Evolutionary conservation across 1,284 basidiomycete species (phyloP), one percentile per base, ranked within the genome.

Genomic region (Leccinum glutinopallens): DNA sequence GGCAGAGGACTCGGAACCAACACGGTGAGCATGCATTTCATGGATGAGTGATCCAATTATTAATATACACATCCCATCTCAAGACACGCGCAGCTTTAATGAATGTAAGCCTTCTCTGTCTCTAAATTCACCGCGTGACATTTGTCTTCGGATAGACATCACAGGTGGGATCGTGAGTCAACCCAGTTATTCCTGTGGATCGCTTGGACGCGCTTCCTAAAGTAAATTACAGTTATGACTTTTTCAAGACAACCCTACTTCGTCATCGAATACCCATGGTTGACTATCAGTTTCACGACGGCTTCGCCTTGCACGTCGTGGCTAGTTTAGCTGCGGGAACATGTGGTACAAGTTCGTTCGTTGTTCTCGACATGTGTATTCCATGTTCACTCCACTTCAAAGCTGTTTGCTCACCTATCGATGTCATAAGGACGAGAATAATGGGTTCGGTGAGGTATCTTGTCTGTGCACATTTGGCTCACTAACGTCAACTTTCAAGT

Each of bases 321-420:
- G 81, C 88, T 3, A 91, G 89, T 72, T 78, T 84, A 65, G 74
- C 87, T 15, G 89, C 90, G n/a, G 94, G 93, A 15, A 91, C 92
- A n/a, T 86, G 94, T 63, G 93, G 93, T 22, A 96, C 94, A 8
- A 95, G 90, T 92, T 65, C 53, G 90, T 92, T 66, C 54, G 86
- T 80, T 62, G 19, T 61, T 7, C 35, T 56, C 41, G 13, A 53
- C 5, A 19, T n/a, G 35, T 61, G 58, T 59, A 29, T 62, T 46
- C 25, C 33, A 22, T 49, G 56, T 64, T 63, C 43, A 72, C 65
- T 64, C 61, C 51, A 60, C 35, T 63, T 55, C 39, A 7, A 67
- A 92, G 90, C 94, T 59, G 88, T 96, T 29, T 95, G 92, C 72
- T 92, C 93, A 12, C 94, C 94, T 8, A 92, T 89, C 13, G 94